These are phyloP conservation scores for Puccinia hordei DNA, from an alignment of 1,284 basidiomycete genomes.

Conservation along the genomic window DNA sequence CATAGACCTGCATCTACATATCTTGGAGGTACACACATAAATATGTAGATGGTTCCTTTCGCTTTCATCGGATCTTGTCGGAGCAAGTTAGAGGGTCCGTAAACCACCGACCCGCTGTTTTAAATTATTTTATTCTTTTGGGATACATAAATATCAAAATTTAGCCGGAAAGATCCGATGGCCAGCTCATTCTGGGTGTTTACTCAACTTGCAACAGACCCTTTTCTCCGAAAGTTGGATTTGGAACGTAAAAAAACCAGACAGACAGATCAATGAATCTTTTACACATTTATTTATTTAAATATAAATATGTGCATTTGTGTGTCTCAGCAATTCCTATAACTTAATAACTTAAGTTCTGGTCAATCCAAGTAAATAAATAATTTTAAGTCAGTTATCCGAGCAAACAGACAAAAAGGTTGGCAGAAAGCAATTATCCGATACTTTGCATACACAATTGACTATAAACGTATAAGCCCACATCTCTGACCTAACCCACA, in stretches of 20 bases:
- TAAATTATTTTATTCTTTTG: background rate
- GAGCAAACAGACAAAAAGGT: background rate
- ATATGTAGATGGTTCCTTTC: background rate
- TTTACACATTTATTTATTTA: too few species aligned
- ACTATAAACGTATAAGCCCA: background rate
- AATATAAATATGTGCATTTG: too few species aligned
- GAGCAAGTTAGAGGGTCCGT: too few species aligned
- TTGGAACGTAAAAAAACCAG: too few species aligned
- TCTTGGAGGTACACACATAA: too few species aligned
- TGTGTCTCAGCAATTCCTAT: too few species aligned
- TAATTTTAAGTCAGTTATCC: too few species aligned
- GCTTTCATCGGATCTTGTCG: background rate
- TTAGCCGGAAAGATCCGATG: background rate
- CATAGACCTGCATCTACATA: too few species aligned
- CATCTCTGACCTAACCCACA: constrained; percentile 5
- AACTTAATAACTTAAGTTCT: too few species aligned
- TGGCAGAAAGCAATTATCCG: background rate
- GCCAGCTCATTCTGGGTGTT: background rate
- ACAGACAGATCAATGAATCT: too few species aligned
- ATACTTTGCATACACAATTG: background rate
- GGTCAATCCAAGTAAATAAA: too few species aligned
- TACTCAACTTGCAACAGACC: background rate
- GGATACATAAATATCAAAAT: background rate
- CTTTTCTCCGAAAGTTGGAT: background rate
- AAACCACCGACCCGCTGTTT: too few species aligned